These are phyloP conservation scores for Mucor circinelloides DNA, from an alignment of 371 early-diverging fungal genomes.

Conservation along the genomic window DNA sequence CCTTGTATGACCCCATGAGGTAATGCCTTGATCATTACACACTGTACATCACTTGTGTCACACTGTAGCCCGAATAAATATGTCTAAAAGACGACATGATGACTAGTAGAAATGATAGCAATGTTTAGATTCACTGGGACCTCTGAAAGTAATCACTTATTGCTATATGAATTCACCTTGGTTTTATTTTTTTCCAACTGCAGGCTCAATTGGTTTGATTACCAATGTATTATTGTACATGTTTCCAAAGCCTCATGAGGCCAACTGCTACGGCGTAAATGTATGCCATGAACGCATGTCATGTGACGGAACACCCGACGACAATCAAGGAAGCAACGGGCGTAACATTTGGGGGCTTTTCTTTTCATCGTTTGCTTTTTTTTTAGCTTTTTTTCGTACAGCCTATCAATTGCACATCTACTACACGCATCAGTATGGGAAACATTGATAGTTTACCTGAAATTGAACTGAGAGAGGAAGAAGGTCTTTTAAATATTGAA, in stretches of 20 bases:
- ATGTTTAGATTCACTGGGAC: neutral
- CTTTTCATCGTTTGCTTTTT: constrained; percentile 3
- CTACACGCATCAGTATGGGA: constrained; percentile 12
- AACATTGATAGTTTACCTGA: constrained; percentile 23
- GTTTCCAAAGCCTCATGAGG: neutral
- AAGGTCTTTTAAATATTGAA: neutral
- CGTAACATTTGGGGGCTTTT: neutral
- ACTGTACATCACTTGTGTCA: neutral
- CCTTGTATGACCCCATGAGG: neutral
- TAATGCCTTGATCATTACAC: constrained; percentile 2
- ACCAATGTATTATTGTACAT: neutral
- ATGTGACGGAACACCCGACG: constrained; percentile 12
- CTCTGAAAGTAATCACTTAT: neutral
- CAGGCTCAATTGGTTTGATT: neutral
- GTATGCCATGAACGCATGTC: neutral
- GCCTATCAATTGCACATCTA: neutral
- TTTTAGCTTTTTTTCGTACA: neutral
- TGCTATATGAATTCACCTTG: neutral
- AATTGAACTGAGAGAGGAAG: constrained; percentile 7
- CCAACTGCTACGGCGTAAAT: neutral
- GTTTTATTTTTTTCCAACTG: too few species aligned
- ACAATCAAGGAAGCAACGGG: neutral
- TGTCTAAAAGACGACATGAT: neutral
- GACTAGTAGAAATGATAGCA: neutral
- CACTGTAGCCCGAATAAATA: neutral